Evolutionary conservation across 352 stramenopile genomes (phyloP).

Genomic region (Blastocystis sp.): DNA sequence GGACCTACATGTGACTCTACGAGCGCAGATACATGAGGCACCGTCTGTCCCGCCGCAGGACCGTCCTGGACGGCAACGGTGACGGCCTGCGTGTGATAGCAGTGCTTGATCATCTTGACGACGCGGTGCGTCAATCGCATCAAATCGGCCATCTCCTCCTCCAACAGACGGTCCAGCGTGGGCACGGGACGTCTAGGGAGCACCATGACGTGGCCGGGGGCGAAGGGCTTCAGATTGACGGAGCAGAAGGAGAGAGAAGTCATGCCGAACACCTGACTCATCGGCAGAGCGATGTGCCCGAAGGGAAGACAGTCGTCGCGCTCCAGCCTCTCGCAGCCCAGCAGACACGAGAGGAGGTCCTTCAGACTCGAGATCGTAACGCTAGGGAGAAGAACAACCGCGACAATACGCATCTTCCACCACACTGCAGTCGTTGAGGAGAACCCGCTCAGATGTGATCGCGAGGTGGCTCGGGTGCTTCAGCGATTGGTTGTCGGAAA

Average conservation of each 20-base stretch:
- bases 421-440: neutral
- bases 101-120: constrained; percentile 71
- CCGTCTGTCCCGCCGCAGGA: constrained; percentile 76
- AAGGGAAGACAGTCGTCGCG: neutral
- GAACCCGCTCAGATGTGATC: neutral
- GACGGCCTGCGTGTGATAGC: constrained; percentile 74
- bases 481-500: neutral
- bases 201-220: constrained; percentile 83
- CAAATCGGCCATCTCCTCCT: constrained; percentile 72
- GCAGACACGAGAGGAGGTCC: neutral
- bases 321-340: neutral
- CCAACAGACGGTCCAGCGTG: constrained; percentile 73
- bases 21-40: constrained; percentile 87
- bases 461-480: neutral
- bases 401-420: neutral
- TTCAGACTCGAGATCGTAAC: neutral
- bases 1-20: constrained; percentile 36
- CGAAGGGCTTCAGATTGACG: constrained; percentile 87
- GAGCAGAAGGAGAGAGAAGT: constrained; percentile 72
- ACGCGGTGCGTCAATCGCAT: constrained; percentile 78
- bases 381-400: neutral
- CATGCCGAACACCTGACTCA: constrained; percentile 71
- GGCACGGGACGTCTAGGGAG: constrained; percentile 74
- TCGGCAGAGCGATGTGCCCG: constrained; percentile 61
- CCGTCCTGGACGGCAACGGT: constrained; percentile 89